Conservation (phyloP, 345 rosid genomes). For the Aegle marmelos region DNA sequence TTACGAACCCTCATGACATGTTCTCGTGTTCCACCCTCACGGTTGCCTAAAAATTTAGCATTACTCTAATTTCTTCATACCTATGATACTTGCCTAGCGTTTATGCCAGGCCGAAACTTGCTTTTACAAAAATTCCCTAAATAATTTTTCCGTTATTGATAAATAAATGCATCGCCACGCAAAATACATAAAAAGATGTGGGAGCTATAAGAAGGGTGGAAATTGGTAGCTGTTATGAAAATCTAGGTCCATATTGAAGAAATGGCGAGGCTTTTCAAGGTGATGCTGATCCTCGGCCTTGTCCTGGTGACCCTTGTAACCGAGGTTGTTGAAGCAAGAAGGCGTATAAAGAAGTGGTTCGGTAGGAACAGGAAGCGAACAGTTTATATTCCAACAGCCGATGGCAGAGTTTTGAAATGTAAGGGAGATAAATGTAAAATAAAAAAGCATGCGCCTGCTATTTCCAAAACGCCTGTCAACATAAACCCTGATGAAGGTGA, state of each 20-base stretch:
- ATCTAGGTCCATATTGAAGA: background rate
- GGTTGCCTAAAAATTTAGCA: background rate
- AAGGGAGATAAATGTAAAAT: no score
- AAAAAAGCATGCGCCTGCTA: no score
- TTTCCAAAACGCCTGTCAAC: no score
- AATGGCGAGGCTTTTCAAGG: background rate
- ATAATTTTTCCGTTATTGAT: no score
- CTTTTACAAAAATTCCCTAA: background rate
- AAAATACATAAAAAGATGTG: background rate
- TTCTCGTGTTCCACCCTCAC: background rate
- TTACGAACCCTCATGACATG: background rate
- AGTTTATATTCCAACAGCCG: background rate
- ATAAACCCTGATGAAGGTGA: no score
- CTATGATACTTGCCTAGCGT: background rate
- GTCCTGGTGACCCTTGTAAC: background rate
- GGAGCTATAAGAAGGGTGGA: background rate
- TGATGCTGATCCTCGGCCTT: background rate
- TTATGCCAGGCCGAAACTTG: background rate
- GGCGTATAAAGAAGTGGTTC: background rate
- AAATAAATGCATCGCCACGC: no score
- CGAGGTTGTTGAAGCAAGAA: background rate
- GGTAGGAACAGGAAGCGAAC: no score
- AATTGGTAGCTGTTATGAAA: background rate
- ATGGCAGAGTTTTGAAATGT: background rate
- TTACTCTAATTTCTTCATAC: background rate